Conservation (phyloP, 305 asterid genomes). For the Rubia tinctorum region DNA sequence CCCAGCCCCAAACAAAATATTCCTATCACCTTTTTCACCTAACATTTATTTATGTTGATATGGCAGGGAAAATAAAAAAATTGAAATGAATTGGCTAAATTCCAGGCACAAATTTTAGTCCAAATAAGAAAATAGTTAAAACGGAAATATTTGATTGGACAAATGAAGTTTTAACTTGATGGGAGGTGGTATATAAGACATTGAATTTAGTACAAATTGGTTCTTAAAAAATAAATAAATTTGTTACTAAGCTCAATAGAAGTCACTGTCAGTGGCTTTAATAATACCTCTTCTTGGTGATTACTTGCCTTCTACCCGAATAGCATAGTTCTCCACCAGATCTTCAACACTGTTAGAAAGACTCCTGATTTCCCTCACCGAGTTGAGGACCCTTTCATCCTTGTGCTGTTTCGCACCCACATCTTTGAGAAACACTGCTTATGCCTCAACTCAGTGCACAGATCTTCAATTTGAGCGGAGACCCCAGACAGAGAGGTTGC, state of each 20-base stretch:
- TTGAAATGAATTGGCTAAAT: background rate
- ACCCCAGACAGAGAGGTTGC: constrained; percentile 24
- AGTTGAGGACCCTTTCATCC: constrained; percentile 37
- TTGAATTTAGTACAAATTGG: too few species aligned
- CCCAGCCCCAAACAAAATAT: background rate
- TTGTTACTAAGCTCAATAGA: too few species aligned
- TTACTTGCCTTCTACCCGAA: background rate
- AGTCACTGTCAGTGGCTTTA: too few species aligned
- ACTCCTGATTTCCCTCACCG: constrained; percentile 41
- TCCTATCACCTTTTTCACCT: too few species aligned
- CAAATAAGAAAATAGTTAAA: too few species aligned
- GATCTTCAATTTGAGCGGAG: constrained; percentile 24
- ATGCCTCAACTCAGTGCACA: constrained; percentile 29
- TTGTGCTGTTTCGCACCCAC: constrained; percentile 40
- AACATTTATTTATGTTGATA: too few species aligned
- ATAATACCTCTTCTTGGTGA: background rate
- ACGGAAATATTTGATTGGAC: too few species aligned
- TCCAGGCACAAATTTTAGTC: constrained; percentile 7
- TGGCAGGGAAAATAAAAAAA: too few species aligned
- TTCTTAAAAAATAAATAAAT: too few species aligned
- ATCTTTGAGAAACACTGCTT: constrained; percentile 37
- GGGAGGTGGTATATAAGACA: too few species aligned
- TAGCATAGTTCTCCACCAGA: constrained; percentile 18
- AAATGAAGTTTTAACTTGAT: too few species aligned
- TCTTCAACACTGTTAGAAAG: constrained; percentile 36